Conservation (phyloP, 2,329 filamentous ascomycete species). For the Tolypocladium inflatum region DNA sequence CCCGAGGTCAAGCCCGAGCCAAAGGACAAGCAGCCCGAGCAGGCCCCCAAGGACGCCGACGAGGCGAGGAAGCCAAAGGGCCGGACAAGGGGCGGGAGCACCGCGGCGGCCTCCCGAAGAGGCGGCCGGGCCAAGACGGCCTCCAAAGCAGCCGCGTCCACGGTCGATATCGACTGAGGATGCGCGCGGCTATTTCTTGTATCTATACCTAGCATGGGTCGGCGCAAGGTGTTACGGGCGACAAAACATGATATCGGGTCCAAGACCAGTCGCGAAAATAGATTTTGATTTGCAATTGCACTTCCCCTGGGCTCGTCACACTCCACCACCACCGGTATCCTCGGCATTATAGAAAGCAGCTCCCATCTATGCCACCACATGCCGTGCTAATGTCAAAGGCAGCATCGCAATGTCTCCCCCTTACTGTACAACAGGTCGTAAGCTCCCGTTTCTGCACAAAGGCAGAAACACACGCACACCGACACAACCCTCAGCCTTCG, state of each 20-base stretch:
- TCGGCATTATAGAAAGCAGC: not conserved
- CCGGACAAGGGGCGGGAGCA: constrained; percentile 13
- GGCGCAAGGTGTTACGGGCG: constrained; percentile 1
- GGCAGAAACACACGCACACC: not conserved
- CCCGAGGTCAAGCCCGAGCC: constrained; percentile 17
- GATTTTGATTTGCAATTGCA: not conserved
- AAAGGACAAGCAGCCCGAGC: constrained; percentile 9
- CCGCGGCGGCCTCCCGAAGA: constrained; percentile 13
- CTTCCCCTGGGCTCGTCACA: not conserved
- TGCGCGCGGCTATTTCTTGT: not conserved
- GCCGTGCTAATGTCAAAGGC: not conserved
- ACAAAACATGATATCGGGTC: not conserved
- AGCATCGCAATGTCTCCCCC: not conserved
- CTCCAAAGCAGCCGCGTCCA: constrained; percentile 5
- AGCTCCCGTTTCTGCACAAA: not conserved
- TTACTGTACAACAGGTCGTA: not conserved
- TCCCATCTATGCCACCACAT: not conserved
- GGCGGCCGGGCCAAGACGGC: constrained; percentile 16
- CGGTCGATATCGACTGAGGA: constrained; percentile 6
- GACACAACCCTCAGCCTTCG: not conserved
- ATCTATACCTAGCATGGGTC: constrained; percentile 1
- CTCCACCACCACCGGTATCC: not conserved
- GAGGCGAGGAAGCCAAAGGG: constrained; percentile 17
- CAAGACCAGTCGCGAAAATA: not conserved
- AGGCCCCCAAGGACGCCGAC: constrained; percentile 8